These are phyloP conservation scores for Erodium texanum DNA, from an alignment of 441 rosid genomes.

Conservation along the genomic window DNA sequence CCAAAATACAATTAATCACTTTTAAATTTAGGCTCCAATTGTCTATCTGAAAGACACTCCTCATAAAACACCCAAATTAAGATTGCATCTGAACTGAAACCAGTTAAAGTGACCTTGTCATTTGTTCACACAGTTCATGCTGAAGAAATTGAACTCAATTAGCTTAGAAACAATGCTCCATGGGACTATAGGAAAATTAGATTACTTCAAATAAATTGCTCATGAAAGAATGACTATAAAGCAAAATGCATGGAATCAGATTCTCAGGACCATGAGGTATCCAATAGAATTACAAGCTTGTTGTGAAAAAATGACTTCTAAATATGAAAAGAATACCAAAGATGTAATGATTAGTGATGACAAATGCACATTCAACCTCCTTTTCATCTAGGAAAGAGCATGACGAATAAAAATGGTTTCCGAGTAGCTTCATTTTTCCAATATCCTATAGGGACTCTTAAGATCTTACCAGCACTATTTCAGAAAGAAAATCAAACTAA, in stretches of 20 bases:
- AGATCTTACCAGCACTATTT: constrained; percentile 3
- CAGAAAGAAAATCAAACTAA: constrained; percentile 7
- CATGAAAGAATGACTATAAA: background rate
- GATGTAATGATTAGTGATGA: no score
- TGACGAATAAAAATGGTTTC: no score
- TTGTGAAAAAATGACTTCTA: background rate
- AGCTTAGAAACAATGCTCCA: background rate
- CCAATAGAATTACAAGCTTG: background rate
- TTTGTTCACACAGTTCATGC: background rate
- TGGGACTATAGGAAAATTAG: background rate
- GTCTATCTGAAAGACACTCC: no score
- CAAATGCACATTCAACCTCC: no score
- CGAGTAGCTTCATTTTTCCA: constrained; percentile 1
- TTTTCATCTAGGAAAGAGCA: no score
- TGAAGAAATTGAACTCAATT: background rate
- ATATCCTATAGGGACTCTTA: constrained; percentile 11
- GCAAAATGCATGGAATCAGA: background rate
- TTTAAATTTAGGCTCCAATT: no score
- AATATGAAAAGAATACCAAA: no score
- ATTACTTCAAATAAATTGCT: background rate
- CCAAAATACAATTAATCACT: background rate
- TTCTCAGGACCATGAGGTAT: constrained; percentile 3
- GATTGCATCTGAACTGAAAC: background rate
- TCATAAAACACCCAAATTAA: background rate
- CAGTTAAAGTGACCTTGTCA: background rate